A percentile compares a stretch with the other conserved stretches of the same genome.
These are phyloP conservation scores for Trichoderma arundinaceum DNA, from an alignment of 2,329 filamentous ascomycete species.

Conservation along the genomic window DNA sequence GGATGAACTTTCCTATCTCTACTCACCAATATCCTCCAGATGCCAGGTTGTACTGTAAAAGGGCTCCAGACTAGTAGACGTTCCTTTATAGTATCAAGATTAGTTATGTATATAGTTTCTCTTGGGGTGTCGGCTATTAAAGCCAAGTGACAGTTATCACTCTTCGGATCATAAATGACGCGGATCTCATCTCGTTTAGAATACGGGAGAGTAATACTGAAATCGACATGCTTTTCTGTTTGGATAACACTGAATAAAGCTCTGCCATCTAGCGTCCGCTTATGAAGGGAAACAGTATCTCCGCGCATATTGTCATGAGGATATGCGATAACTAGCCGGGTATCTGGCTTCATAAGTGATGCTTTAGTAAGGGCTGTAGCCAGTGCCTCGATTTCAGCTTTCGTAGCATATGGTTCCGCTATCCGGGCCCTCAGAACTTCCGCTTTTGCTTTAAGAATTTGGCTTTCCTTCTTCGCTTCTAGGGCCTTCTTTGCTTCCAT, in stretches of 20 bases:
- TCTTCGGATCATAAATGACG: background rate
- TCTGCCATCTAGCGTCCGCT: background rate
- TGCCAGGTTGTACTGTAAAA: background rate
- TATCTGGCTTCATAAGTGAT: background rate
- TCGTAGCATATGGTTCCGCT: background rate
- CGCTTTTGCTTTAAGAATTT: background rate
- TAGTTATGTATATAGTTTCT: background rate
- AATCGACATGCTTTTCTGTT: background rate
- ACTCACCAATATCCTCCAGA: background rate
- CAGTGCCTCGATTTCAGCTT: background rate
- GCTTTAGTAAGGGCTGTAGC: background rate
- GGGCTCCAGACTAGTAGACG: background rate
- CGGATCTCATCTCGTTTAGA: background rate
- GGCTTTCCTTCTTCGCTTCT: background rate
- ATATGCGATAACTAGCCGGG: slow-evolving; percentile 4
- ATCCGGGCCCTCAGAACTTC: background rate
- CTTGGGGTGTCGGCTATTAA: background rate
- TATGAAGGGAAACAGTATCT: background rate
- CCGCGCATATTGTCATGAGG: background rate
- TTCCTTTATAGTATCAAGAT: background rate
- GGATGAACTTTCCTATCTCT: background rate
- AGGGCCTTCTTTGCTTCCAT: background rate
- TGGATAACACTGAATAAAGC: slow-evolving; percentile 5
- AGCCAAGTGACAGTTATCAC: background rate
- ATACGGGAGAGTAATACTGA: background rate